Evolutionary conservation across 768 basidiomycete species (phyloP).

Genomic region (Coprinopsis sp.): DNA sequence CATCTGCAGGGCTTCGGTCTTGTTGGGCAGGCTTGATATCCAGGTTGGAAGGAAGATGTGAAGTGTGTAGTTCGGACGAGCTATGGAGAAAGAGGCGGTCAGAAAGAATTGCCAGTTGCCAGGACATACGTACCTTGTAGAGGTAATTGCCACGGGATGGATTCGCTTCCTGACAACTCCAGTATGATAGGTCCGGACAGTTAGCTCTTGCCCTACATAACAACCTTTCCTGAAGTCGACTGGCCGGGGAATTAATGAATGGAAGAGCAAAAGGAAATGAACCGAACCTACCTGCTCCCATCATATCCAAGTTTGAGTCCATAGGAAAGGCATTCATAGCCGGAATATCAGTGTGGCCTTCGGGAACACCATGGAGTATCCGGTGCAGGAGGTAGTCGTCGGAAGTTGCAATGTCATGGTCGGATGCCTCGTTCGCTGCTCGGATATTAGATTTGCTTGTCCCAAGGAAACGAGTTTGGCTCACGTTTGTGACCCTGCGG

Average conservation of each 20-base stretch:
- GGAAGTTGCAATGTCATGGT: conserved; percentile 47
- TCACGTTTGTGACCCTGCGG: conserved; percentile 69
- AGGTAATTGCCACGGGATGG: conserved; percentile 65
- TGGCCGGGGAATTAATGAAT: conserved; percentile 16
- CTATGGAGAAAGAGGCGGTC: not conserved
- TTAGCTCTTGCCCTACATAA: conserved; percentile 96
- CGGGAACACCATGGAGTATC: conserved; percentile 79
- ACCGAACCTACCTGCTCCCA: conserved; percentile 82
- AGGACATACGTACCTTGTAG: conserved; percentile 21
- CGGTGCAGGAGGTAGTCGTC: conserved; percentile 76
- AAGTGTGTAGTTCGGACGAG: conserved; percentile 12
- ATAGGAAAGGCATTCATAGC: conserved; percentile 84
- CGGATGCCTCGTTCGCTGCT: conserved; percentile 48
- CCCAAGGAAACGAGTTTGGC: conserved; percentile 25
- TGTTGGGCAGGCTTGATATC: conserved; percentile 29
- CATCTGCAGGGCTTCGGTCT: conserved; percentile 7
- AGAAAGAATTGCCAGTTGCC: not conserved
- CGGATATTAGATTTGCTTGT: conserved; percentile 1
- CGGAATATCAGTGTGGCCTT: conserved; percentile 73
- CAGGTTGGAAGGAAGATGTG: conserved; percentile 27
- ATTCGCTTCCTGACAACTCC: conserved; percentile 89
- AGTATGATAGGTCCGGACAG: conserved; percentile 94
- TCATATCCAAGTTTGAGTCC: conserved; percentile 91
- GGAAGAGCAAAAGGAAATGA: conserved; percentile 4
- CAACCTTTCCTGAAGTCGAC: conserved; percentile 98